These are phyloP conservation scores for Aspergillus costaricaensis DNA, from an alignment of 2,329 filamentous ascomycete species.

Conservation along the genomic window DNA sequence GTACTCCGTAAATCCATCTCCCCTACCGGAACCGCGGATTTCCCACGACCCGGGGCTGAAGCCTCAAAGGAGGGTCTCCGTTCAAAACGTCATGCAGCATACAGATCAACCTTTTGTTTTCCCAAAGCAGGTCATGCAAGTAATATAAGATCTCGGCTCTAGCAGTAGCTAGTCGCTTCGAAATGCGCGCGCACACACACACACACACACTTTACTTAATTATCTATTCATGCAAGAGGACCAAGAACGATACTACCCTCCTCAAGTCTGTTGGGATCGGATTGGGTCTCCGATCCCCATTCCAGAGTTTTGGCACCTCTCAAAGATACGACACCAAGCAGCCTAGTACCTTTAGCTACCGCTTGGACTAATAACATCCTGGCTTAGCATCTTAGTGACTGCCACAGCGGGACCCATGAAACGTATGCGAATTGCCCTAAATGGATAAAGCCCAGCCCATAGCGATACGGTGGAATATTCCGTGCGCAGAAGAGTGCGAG, in stretches of 20 bases:
- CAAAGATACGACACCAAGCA: not conserved
- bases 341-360: not conserved
- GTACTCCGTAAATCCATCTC: not conserved
- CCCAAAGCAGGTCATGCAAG: not conserved
- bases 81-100: not conserved
- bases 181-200: not conserved
- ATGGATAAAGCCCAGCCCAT: conserved; percentile 4
- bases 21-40: not conserved
- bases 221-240: not conserved
- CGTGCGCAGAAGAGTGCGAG: not conserved
- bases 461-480: not conserved
- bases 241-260: not conserved
- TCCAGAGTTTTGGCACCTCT: not conserved
- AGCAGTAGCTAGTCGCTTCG: not conserved
- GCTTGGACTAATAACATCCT: not conserved
- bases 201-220: not conserved
- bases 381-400: not conserved
- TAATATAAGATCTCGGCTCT: not conserved
- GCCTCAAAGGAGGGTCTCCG: not conserved
- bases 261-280: not conserved
- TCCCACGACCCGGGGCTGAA: not conserved
- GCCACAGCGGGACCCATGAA: not conserved
- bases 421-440: conserved; percentile 8
- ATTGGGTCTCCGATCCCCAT: not conserved
- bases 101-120: not conserved